These are phyloP conservation scores for Vararia minispora DNA, from an alignment of 768 basidiomycete genomes.

Conservation along the genomic window DNA sequence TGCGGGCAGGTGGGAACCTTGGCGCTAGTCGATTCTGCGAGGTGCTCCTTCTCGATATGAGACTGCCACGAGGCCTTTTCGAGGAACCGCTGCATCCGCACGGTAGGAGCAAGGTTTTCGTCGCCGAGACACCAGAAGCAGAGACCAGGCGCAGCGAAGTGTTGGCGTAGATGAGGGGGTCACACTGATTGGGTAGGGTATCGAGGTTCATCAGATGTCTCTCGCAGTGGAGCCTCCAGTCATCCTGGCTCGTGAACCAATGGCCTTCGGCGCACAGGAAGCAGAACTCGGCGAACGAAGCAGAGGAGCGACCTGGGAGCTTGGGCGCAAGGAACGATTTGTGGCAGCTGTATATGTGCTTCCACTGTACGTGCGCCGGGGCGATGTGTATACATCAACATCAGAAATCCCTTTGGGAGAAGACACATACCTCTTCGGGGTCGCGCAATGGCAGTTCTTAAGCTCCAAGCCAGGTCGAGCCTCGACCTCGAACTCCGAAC, in stretches of 20 bases:
- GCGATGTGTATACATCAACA: too few species aligned
- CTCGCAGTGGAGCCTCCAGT: too few species aligned
- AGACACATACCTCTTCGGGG: background rate
- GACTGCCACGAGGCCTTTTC: background rate
- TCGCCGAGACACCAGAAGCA: background rate
- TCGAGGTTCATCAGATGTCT: too few species aligned
- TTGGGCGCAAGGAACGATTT: too few species aligned
- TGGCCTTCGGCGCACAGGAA: too few species aligned
- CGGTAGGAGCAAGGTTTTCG: background rate
- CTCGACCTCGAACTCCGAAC: background rate
- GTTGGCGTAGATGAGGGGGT: background rate
- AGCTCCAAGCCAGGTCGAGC: background rate
- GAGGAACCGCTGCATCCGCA: background rate
- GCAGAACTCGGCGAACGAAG: too few species aligned
- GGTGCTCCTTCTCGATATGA: background rate
- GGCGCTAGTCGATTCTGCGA: background rate
- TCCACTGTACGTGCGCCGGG: too few species aligned
- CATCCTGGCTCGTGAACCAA: too few species aligned
- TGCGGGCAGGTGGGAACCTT: background rate
- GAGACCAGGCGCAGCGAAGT: background rate
- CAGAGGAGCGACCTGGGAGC: too few species aligned
- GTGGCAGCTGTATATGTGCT: too few species aligned
- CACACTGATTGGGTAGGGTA: too few species aligned
- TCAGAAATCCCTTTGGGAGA: too few species aligned
- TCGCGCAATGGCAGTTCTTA: background rate